Percentiles rank a stretch among this genome's conserved stretches.
These are phyloP conservation scores for Sclerotinia borealis DNA, from an alignment of 2,329 filamentous ascomycete species.

Conservation along the genomic window DNA sequence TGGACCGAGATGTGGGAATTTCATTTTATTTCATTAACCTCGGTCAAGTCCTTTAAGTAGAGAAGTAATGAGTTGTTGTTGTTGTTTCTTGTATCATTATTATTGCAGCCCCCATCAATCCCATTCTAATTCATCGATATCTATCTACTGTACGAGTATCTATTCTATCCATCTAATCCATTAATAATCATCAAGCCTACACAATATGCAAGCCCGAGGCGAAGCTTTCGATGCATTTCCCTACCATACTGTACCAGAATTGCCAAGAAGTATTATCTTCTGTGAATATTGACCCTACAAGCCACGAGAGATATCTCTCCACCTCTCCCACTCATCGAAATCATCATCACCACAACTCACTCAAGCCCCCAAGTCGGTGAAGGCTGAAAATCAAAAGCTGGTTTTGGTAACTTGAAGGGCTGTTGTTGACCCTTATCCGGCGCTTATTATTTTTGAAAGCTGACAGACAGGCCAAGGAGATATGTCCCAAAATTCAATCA, in stretches of 20 bases:
- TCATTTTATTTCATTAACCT: no score
- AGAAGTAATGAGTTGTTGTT: no score
- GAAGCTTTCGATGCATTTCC: neutral
- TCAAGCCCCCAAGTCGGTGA: neutral
- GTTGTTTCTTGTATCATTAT: no score
- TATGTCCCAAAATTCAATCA: no score
- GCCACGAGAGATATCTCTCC: no score
- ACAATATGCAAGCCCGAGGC: constrained; percentile 1
- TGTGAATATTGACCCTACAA: neutral
- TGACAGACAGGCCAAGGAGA: no score
- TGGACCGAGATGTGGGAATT: neutral
- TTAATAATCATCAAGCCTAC: neutral
- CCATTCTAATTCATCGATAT: neutral
- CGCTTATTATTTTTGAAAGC: neutral
- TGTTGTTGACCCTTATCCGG: neutral
- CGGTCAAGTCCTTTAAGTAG: no score
- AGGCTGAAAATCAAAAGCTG: neutral
- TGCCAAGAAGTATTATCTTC: neutral
- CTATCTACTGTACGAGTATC: no score
- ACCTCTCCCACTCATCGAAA: neutral
- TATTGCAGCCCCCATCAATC: no score
- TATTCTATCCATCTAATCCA: no score
- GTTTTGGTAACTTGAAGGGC: neutral
- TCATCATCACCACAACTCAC: neutral
- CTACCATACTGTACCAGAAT: neutral